Conservation (phyloP, 257 asterid genomes). For the Mitragyna speciosa region DNA sequence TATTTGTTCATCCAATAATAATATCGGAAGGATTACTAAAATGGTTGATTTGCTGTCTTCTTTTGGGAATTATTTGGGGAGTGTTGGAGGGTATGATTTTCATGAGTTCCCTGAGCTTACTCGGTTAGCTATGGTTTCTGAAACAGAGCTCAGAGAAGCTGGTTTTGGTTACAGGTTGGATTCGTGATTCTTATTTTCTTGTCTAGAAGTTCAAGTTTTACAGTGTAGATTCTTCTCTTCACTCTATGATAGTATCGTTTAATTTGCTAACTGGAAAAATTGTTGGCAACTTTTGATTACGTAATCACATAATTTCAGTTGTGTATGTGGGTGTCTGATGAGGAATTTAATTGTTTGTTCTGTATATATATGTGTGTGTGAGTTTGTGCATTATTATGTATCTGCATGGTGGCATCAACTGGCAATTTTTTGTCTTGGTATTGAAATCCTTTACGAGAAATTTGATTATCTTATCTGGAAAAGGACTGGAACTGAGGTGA, state of each 20-base stretch:
- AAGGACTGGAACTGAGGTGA: background rate
- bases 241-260: background rate
- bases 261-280: background rate
- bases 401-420: background rate
- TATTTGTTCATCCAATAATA: constrained; percentile 91
- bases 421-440: background rate
- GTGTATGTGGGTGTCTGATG: background rate
- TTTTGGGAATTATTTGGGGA: constrained; percentile 64
- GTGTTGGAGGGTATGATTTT: constrained; percentile 68
- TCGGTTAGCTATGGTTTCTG: constrained; percentile 61
- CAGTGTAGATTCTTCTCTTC: background rate
- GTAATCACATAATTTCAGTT: background rate
- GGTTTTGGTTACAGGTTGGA: constrained; percentile 89
- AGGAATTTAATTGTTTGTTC: too few relatives aligned
- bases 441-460: background rate
- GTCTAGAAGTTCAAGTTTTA: too few relatives aligned
- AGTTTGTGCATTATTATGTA: too few relatives aligned
- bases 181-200: background rate
- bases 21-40: constrained; percentile 75
- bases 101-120: constrained; percentile 72
- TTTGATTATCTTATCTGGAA: background rate
- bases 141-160: constrained; percentile 77
- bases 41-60: constrained; percentile 90
- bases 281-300: background rate
- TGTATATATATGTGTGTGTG: too few relatives aligned